Base-by-base conservation (phyloP, 202 grass and related monocot species). In the Schoenoplectus triqueter region DNA sequence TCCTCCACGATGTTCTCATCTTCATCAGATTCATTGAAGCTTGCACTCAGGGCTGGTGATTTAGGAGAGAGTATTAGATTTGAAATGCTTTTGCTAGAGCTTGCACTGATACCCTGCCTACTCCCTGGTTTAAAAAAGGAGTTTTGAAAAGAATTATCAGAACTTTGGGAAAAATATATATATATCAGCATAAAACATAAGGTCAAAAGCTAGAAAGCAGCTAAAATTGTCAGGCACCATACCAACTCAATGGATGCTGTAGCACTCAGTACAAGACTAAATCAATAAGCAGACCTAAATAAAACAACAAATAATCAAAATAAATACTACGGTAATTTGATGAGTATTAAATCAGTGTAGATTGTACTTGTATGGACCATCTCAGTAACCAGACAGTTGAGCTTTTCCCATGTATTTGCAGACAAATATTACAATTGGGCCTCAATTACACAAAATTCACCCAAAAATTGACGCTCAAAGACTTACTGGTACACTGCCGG, bases 21-120 rank as follows among this genome's bases (percentile, higher is more conserved):
- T 6, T 91, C 94, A 56, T 97, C 95, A 46, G 92, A 92, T 88
- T 89, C 92, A 84, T 88, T 88, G 6, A 92, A 83, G 69, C 87
- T 94, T 68, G 85, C 82, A 72, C 73, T 92, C 67, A 86, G 75
- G 81, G 84, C 89, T 39, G 94, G 72, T 55, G 94, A 94, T 88
- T 92, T 97, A 15, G 94, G 94, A 80, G 94, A 90, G 22, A 86
- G 86, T 78, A 86, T 84, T 13, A 87, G 39, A 75, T 84, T 64
- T 52, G 66, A 87, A 56, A 89, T 15, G 78, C 85, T 94, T 87
- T 97, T 97, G 59, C 62, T 94, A 2, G 90, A 87, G 81, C 89
- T 84, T 62, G 89, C 79, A 50, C 89, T 86, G 44, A 89, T 22
- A 80, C 64, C 67, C 20, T 85, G 88, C 61, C 83, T 97, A 69